Evolutionary conservation across 768 basidiomycete genomes (phyloP).

Genomic region (Kwoniella newhampshirensis): DNA sequence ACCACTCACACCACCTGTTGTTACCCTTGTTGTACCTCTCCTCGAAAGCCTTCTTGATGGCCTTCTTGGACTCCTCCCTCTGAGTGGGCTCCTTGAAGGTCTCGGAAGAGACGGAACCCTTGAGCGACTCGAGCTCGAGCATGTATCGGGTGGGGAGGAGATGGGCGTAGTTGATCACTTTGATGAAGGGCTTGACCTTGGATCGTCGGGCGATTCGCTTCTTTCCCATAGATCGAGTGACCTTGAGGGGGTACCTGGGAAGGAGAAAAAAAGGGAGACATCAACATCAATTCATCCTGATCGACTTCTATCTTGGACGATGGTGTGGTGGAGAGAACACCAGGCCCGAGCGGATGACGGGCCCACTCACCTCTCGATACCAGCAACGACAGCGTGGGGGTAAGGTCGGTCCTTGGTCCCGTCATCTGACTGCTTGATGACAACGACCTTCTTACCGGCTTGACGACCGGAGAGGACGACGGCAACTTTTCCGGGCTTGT

Average conservation of each 20-base stretch:
- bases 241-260: constrained; percentile 82
- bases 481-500: constrained; percentile 58
- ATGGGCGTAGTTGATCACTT: constrained; percentile 98
- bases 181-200: constrained; percentile 99
- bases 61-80: constrained; percentile 92
- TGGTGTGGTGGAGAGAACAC: not conserved
- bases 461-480: constrained; percentile 98
- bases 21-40: constrained; percentile 89
- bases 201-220: constrained; percentile 88
- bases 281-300: no score
- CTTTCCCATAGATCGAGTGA: constrained; percentile 94
- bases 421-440: constrained; percentile 96
- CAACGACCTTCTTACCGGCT: constrained; percentile 98
- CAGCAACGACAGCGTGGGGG: constrained; percentile 97
- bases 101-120: constrained; percentile 76
- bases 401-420: constrained; percentile 94
- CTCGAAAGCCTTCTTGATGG: constrained; percentile 92
- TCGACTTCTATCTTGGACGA: no score
- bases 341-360: not conserved
- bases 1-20: constrained; percentile 81
- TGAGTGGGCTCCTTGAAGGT: constrained; percentile 98
- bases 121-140: constrained; percentile 90
- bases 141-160: constrained; percentile 99
- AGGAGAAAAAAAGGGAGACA: not conserved
- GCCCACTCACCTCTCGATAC: constrained; percentile 71